A percentile compares a stretch with the other conserved stretches of the same genome.
phyloP scores from a whole-genome alignment of 129 eudicot genomes.

The Calendula officinalis region DNA sequence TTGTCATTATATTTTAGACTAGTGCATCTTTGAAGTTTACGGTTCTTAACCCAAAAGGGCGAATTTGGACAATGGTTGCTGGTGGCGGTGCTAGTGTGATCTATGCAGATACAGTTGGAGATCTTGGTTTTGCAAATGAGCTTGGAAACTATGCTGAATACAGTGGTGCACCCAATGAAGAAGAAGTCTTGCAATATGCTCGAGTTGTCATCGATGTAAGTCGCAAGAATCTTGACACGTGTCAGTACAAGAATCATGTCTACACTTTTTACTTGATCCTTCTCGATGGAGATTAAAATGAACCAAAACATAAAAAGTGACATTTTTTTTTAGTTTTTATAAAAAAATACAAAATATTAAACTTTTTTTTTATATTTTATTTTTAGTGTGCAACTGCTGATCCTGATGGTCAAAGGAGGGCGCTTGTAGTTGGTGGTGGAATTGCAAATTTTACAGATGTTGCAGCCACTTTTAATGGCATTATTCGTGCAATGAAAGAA shows the following conservation, averaged over 20 bases:
- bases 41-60: slow-evolving; percentile 85
- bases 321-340: no score
- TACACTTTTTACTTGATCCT: no score
- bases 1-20: slow-evolving; percentile 53
- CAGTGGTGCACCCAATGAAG: slow-evolving; percentile 98
- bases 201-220: slow-evolving; percentile 92
- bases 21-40: slow-evolving; percentile 98
- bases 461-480: slow-evolving; percentile 95
- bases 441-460: slow-evolving; percentile 96
- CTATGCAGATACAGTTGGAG: slow-evolving; percentile 97
- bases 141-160: slow-evolving; percentile 97
- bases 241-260: no score
- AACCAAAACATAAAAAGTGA: no score
- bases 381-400: slow-evolving; percentile 92
- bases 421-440: slow-evolving; percentile 94
- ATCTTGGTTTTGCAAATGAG: slow-evolving; percentile 91
- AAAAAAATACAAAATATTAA: no score
- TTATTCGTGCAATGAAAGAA: slow-evolving; percentile 86
- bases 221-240: no score
- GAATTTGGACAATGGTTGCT: slow-evolving; percentile 99
- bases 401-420: slow-evolving; percentile 86
- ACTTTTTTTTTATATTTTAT: not conserved
- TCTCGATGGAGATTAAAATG: no score
- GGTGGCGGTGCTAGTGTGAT: slow-evolving; percentile 99
- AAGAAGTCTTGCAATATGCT: slow-evolving; percentile 94